Evolutionary conservation across 192 early-diverging fungal genomes (phyloP), one percentile per base, ranked within the genome.

Genomic region (Podila minutissima): DNA sequence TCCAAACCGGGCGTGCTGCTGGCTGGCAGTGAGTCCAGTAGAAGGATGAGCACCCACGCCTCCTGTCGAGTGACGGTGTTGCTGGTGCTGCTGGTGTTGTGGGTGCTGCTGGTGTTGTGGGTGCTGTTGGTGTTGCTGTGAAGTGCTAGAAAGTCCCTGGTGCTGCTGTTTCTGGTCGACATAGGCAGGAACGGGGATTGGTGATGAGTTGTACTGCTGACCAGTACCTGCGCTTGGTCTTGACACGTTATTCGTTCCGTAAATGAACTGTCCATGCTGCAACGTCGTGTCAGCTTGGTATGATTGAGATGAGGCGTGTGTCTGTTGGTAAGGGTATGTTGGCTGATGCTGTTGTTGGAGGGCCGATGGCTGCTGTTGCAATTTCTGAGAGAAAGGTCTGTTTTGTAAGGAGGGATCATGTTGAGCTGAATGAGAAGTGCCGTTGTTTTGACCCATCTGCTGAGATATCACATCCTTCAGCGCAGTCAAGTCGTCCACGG

Each of bases 401-500:
- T n/a, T 65, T 22, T 26, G 32, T 19, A 48, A 33, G 3, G 17
- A 15, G 15, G 24, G 29, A 35, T 26, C 12, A 33, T 32, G 20
- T 11, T 76, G 38, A 28, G 58, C 24, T 5, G 55, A 15, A 29
- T 37, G 50, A 12, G 66, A 26, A 3, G 8, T 17, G 15, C 37
- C 20, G 28, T 20, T 68, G n/a, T 53, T 79, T 9, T 79, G 76
- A 29, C 77, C 77, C 71, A 81, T 73, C 64, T 81, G 77, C 57
- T 73, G 77, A 2, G 78, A 73, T 28, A 90, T 83, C 6, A 91
- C 85, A 58, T 89, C 89, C 26, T 79, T 82, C 28, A 92, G 67
- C 22, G 86, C 86, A 5, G 83, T 73, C 64, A 91, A 62, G 62
- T 90, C 89, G 74, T 88, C 86, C 37, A 90, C 87, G 20, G 86